Evolutionary conservation across 2,329 filamentous ascomycete species (phyloP), one percentile per base, ranked within the genome.

Genomic region (Microsporum canis): DNA sequence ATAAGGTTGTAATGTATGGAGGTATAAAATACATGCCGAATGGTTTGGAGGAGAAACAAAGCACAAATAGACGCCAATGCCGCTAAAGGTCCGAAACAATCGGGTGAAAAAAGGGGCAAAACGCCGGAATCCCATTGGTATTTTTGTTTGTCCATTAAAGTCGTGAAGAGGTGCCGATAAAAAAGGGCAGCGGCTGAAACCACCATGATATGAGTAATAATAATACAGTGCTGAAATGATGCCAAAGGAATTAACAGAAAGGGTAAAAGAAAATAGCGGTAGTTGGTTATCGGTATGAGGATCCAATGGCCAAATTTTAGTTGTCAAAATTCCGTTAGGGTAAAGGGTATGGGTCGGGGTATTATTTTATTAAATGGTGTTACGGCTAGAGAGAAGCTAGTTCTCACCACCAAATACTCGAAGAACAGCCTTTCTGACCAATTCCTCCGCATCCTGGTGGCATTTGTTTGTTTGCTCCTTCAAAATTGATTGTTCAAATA

Each of bases 371-470:
- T 12, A 36, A 10, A 17, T 8, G 36, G 31, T 17, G 33, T 39
- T 31, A 5, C 5, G 17, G 53, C 5, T 31, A 38, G 31, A 38
- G n/a, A 38, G 14, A 36, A n/a, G 6, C 27, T 49, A 59, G 38
- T 49, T 59, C 5, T 45, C n/a, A 58, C 73, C 73, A 68, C 74
- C 59, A 58, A 61, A 74, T 63, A 72, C 72, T 49, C 75, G 68
- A 49, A 79, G 67, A 58, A 77, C 72, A n/a, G 75, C 74, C 45
- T 76, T 68, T 61, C 77, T 75, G n/a, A 73, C 72, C 38, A 78
- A 69, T 6, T 71, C 71, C 53, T 72, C 71, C 17, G 75, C 75
- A 63, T 77, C 74, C 38, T 69, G 68, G 63, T 77, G 74, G 62
- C 72, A 75, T 61, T 68, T 72, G 33, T 64, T 65, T 59, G 78